Evolutionary conservation across 768 basidiomycete species (phyloP).

Genomic region (Russula ochroleuca): DNA sequence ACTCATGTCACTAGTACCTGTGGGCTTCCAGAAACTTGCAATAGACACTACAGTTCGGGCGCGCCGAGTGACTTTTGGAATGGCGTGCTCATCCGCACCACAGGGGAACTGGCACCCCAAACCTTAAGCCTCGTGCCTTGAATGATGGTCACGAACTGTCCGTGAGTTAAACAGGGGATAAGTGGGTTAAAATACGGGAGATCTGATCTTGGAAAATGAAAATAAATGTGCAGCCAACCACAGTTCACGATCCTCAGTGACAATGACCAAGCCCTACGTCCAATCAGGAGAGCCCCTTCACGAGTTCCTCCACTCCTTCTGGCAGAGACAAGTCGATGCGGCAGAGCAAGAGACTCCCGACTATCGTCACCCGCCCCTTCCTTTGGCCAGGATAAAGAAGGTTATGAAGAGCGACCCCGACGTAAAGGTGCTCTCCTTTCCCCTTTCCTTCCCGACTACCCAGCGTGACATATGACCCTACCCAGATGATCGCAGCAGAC

Average conservation of each 20-base stretch:
- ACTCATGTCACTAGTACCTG: not conserved
- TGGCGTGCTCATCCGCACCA: too few relatives aligned
- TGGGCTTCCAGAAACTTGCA: not conserved
- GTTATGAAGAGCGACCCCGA: conserved; percentile 99
- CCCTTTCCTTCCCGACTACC: not conserved
- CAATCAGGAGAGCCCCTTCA: conserved; percentile 83
- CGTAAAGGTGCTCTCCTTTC: conserved; percentile 66
- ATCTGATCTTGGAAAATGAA: conserved; percentile 20
- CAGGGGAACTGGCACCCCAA: not conserved
- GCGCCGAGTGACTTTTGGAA: not conserved
- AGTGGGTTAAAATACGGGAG: conserved; percentile 3
- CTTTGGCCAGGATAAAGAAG: conserved; percentile 95
- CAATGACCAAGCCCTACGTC: conserved; percentile 54
- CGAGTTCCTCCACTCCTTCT: conserved; percentile 81
- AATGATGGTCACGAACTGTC: not conserved
- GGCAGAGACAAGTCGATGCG: conserved; percentile 82
- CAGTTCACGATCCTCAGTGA: conserved; percentile 26
- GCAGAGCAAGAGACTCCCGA: conserved; percentile 88
- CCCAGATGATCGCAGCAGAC: conserved; percentile 96
- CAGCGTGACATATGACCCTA: conserved; percentile 8
- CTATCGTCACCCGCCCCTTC: conserved; percentile 82
- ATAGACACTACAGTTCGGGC: not conserved
- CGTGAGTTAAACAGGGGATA: conserved; percentile 3
- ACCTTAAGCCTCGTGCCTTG: conserved; percentile 1
- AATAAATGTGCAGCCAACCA: conserved; percentile 21